These are phyloP conservation scores for Globisporangium irregulare DNA, from an alignment of 352 stramenopile species.

Conservation along the genomic window DNA sequence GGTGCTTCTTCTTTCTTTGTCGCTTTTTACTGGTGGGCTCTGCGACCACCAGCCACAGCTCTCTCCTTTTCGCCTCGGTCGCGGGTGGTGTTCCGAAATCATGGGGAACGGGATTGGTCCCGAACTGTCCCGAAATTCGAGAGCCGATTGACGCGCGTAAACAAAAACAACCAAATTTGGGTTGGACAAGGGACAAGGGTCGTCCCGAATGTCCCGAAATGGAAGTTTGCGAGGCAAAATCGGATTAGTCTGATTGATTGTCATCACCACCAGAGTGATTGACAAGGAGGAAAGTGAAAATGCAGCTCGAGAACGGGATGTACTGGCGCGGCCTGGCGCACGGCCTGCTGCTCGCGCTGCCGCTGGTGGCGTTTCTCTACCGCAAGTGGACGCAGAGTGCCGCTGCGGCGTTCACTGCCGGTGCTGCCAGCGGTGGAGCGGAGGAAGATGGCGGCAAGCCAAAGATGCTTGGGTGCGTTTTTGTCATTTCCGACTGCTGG, in stretches of 20 bases:
- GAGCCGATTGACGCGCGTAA: neutral
- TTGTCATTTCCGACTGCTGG: neutral
- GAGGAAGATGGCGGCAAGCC: constrained; percentile 20
- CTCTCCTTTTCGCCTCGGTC: no score
- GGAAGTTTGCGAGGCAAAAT: neutral
- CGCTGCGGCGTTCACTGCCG: neutral
- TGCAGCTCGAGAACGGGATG: constrained; percentile 2
- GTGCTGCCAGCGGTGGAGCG: constrained; percentile 13
- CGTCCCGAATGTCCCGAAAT: constrained; percentile 14
- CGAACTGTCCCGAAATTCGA: neutral
- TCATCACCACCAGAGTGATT: neutral
- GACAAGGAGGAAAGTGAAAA: neutral
- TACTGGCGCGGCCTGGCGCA: constrained; percentile 59
- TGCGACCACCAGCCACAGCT: constrained; percentile 2
- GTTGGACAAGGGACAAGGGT: neutral
- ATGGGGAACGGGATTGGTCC: neutral
- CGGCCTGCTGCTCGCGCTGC: constrained; percentile 46
- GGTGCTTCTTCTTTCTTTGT: constrained; percentile 13
- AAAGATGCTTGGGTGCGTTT: constrained; percentile 41
- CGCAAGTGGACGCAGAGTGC: constrained; percentile 37
- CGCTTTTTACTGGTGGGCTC: constrained; percentile 9
- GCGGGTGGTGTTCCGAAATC: neutral
- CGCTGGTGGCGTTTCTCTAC: constrained; percentile 43
- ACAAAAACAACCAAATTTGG: neutral
- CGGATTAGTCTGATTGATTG: neutral